Percentiles rank a stretch among this genome's conserved stretches.
Conservation (phyloP, 306 rosid species). For the Prosopis cineraria region DNA sequence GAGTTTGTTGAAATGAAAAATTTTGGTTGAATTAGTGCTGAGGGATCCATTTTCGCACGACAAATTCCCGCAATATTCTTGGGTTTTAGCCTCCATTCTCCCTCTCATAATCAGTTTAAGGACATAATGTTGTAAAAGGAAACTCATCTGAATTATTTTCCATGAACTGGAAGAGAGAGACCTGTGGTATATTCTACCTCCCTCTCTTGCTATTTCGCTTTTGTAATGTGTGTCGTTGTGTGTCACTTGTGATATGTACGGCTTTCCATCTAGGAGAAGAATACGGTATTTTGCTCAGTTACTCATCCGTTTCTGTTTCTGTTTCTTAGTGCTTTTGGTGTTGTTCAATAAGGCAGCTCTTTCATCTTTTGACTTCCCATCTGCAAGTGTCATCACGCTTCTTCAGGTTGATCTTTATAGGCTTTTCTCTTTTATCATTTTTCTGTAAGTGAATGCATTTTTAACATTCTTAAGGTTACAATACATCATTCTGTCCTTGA, state of each 20-base stretch:
- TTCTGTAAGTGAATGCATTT: neutral
- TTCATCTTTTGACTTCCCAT: conserved; percentile 80
- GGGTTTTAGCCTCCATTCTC: neutral
- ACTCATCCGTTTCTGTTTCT: neutral
- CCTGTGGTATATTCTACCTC: neutral
- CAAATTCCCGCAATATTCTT: neutral
- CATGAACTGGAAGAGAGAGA: neutral
- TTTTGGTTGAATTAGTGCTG: neutral
- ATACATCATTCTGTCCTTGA: neutral
- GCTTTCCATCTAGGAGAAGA: conserved; percentile 6
- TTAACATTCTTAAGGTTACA: neutral
- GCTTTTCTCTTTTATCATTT: neutral
- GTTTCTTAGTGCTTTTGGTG: conserved; percentile 75
- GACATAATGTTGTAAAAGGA: neutral
- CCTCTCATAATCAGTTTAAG: neutral
- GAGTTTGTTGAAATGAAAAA: conserved; percentile 1
- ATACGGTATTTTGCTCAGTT: neutral
- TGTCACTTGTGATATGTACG: neutral
- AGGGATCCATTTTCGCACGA: neutral
- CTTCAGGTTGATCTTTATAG: conserved; percentile 64
- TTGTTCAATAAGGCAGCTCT: conserved; percentile 96
- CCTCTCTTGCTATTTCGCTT: neutral
- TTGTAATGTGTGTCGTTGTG: neutral
- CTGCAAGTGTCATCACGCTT: conserved; percentile 89
- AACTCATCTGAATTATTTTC: neutral